Evolutionary conservation across 306 rosid species (phyloP), one percentile per base, ranked within the genome.

Genomic region (Begonia masoniana): DNA sequence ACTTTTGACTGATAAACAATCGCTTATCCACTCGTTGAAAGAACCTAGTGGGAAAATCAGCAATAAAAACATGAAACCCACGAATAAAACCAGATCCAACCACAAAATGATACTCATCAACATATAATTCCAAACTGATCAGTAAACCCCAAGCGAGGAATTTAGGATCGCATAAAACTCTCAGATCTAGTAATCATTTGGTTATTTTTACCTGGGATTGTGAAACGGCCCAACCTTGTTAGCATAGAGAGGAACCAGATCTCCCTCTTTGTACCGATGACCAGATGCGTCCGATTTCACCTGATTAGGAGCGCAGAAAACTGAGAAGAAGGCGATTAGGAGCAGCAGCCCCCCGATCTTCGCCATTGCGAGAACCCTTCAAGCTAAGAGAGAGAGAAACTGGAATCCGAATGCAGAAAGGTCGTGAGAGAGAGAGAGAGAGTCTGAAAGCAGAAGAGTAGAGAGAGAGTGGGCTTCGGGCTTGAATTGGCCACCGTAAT

Each of bases 181-280:
- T 48, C 54, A 15, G 0, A 19, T 43, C 10, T 15, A 63, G 39
- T 31, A 31, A 4, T 6, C 8, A 31, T 31, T 7, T 0, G 39
- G 9, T 31, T 31, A 7, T 1, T 5, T 31, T 61, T 51, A 73
- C 82, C 82, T 77, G 43, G 82, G 82, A 54, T 73, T 77, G 55
- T 77, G 82, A 63, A 73, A 77, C 3, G 82, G 82, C 2, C 82
- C 82, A 15, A 77, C 76, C 72, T 77, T 77, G 63, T 69, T 73
- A 41, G 76, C 79, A 51, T 77, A 73, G 59, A 77, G 65, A 49
- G 79, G 82, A 56, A 77, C 82, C 0, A 45, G 4, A 0, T 77
- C 82, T 9, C 79, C 76, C 23, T 73, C 74, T 15, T 77, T 63
- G 57, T 66, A 77, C 17, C 76, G 76, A 54, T 77, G 79, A 51